Evolutionary conservation across 768 basidiomycete genomes (phyloP), one percentile per base, ranked within the genome.

Genomic region (Daedalea quercina): DNA sequence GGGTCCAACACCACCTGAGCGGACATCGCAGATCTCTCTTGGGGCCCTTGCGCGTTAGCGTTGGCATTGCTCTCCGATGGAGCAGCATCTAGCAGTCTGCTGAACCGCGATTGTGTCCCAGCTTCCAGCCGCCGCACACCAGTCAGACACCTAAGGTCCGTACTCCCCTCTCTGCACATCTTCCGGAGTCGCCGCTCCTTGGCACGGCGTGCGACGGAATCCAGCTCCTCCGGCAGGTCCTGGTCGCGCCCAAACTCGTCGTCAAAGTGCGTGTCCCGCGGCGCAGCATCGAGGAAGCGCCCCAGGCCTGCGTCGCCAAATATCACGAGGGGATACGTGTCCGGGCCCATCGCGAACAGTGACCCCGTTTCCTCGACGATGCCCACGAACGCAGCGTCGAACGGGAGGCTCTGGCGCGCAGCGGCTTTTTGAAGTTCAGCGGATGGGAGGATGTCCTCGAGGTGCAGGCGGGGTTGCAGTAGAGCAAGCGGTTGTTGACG

Each of bases 331-430:
- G 94, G 95, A 63, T 80, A 97, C 8, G 78, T 78, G 11, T 78
- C 74, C 0, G 89, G 85, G 57, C 87, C 88, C 81, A 97, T 87
- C 19, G 90, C 93, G 60, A 84, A 95, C 1, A 96, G 74, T 40
- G 86, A 87, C 2, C 78, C 82, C 0, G 78, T 80, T 62, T 84
- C 81, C 44, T 81, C 77, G 15, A 93, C 77, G 17, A 88, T 70
- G 2, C 93, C 93, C 19, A 97, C 82, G 64, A 87, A 96, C 1
- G 92, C 92, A 0, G 80, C 76, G 25, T 84, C 77, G 6, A 75
- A 81, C 77, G 3, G 75, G 77, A 76, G 69, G 11, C 80, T 70
- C n/a, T 72, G 72, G 8, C 67, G 65, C 42, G 62, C 65, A 0
- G 64, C 57, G 9, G 63, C 57, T 17, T 63, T 56, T 22, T 64